Evolutionary conservation across 2,329 filamentous ascomycete genomes (phyloP).

Genomic region (Talaromyces piceae): DNA sequence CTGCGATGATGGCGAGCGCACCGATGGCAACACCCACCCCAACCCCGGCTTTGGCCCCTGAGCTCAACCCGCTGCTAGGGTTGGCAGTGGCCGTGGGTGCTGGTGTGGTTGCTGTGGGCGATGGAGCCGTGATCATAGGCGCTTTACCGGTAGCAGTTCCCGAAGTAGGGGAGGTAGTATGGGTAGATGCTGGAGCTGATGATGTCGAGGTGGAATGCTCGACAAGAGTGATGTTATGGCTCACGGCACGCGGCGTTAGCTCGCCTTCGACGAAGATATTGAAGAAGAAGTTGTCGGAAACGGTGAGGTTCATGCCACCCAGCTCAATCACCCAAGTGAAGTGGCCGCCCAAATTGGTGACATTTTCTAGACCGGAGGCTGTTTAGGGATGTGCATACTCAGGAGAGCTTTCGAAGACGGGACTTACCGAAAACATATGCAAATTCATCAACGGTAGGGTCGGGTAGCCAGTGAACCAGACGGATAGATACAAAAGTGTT

Average conservation of each 20-base stretch:
- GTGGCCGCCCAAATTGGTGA: slow-evolving; percentile 9
- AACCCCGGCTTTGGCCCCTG: slow-evolving; percentile 9
- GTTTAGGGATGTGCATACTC: slow-evolving; percentile 1
- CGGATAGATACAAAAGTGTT: slow-evolving; percentile 5
- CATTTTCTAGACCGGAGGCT: slow-evolving; percentile 2
- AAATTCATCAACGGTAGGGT: neutral
- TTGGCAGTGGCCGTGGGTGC: neutral
- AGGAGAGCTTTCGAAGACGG: too few species aligned
- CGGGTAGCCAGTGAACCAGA: slow-evolving; percentile 4
- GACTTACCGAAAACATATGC: slow-evolving; percentile 7
- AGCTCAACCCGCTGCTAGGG: slow-evolving; percentile 1
- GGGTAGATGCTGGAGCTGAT: neutral
- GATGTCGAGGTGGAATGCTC: slow-evolving; percentile 1
- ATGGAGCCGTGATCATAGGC: neutral
- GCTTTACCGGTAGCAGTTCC: neutral
- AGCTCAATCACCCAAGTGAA: slow-evolving; percentile 9
- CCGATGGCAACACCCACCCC: slow-evolving; percentile 6
- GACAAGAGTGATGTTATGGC: slow-evolving; percentile 7
- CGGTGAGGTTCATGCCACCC: slow-evolving; percentile 8
- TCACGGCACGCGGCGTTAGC: slow-evolving; percentile 3
- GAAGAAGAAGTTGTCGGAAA: slow-evolving; percentile 7
- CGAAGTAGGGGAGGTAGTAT: neutral
- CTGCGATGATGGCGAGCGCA: slow-evolving; percentile 4
- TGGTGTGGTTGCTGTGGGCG: neutral
- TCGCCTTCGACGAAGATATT: slow-evolving; percentile 9